A percentile compares a stretch with the other conserved stretches of the same genome.
Conservation (phyloP, 2,329 filamentous ascomycete species). For the Microcyclosporella mali region DNA sequence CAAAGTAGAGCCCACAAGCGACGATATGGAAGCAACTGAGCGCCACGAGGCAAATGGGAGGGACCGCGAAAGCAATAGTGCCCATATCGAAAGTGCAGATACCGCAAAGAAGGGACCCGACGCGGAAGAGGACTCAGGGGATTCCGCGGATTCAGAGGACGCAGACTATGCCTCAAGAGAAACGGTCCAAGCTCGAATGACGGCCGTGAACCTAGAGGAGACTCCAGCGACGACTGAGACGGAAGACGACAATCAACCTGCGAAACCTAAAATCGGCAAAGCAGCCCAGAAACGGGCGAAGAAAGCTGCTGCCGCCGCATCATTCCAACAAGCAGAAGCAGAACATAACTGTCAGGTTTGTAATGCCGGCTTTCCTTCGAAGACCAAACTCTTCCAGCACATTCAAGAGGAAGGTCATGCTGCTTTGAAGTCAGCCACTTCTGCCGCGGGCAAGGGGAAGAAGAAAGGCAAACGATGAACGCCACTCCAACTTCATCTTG, state of each 20-base stretch:
- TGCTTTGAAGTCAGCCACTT: slow-evolving; percentile 35
- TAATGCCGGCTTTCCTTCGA: slow-evolving; percentile 68
- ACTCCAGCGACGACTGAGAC: slow-evolving; percentile 1
- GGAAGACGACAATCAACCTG: slow-evolving; percentile 3
- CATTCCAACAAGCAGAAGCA: slow-evolving; percentile 16
- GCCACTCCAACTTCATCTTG: background rate
- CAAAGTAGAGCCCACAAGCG: slow-evolving; percentile 1
- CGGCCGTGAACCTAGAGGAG: slow-evolving; percentile 12
- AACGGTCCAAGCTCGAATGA: slow-evolving; percentile 37
- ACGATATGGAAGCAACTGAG: slow-evolving; percentile 1
- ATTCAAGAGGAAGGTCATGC: slow-evolving; percentile 54
- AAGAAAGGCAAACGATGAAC: slow-evolving; percentile 28
- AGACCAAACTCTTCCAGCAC: slow-evolving; percentile 67
- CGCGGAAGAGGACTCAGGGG: slow-evolving; percentile 5
- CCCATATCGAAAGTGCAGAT: slow-evolving; percentile 4
- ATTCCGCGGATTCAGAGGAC: slow-evolving; percentile 23
- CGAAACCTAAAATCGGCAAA: slow-evolving; percentile 39
- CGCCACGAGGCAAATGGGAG: background rate
- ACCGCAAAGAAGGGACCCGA: background rate
- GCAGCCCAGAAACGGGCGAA: slow-evolving; percentile 45
- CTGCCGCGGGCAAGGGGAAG: slow-evolving; percentile 18
- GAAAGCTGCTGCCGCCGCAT: slow-evolving; percentile 41
- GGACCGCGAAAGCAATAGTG: background rate
- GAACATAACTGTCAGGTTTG: slow-evolving; percentile 72
- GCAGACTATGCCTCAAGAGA: slow-evolving; percentile 41